Evolutionary conservation across 352 stramenopile genomes (phyloP), one percentile per base, ranked within the genome.

Genomic region (Phytophthora agathidicida): DNA sequence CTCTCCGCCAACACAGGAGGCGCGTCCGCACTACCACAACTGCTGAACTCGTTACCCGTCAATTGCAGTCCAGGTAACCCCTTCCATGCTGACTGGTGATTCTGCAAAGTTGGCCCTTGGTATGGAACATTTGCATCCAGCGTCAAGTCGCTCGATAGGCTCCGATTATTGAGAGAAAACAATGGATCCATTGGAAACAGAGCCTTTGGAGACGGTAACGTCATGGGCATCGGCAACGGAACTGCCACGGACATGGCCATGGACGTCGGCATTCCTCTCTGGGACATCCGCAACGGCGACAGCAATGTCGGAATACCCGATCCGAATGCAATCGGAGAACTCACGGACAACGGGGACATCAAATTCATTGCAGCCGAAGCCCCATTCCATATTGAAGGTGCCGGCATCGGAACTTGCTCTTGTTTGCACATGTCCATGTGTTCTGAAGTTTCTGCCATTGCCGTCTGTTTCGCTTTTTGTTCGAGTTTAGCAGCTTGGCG

Each of bases 1-100:
- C 20, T 10, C 26, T 24, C 47, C 19, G 23, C 20, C 9, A 23
- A 26, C 16, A 8, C 22, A 20, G 36, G 24, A 6, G 47, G 32
- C 16, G 48, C 59, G 20, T 66, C 50, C 16, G 10, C 35, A n/a
- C 46, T 54, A 28, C 31, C 53, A 22, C 27, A 58, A 31, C 49
- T 68, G 23, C 49, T 60, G 20, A 48, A 70, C 36, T 78, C 68
- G 1, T 50, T 73, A 5, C 72, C 47, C 13, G 55, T 62, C 13
- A 62, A 63, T 36, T 67, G 70, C 39, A 83, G 57, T 27, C 78
- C 71, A 0, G 54, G 48, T 19, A 85, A 53, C 14, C 74, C 72
- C 28, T 60, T 64, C 80, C 80, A 88, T 11, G 77, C 80, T 16
- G 80, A 86, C 24, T 75, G 66, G 32, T 83, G 67, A 50, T 88